Conservation (phyloP, 2,329 filamentous ascomycete genomes). For the Verticillium longisporum region DNA sequence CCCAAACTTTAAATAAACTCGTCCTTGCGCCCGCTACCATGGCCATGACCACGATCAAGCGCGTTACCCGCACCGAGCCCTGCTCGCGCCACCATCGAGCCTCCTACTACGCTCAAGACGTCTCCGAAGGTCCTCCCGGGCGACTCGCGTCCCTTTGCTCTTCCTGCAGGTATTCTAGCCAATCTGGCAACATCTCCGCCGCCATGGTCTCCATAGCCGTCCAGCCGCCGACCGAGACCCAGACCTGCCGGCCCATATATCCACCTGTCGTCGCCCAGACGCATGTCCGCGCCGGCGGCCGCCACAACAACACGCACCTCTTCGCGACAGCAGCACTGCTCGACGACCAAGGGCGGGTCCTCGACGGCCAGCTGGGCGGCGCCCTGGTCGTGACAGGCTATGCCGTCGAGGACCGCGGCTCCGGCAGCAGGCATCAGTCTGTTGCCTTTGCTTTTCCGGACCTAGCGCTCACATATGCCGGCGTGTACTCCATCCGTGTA, state of each 20-base stretch:
- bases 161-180: neutral
- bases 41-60: neutral
- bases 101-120: neutral
- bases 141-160: neutral
- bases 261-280: conserved; percentile 17
- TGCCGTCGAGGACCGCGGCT: conserved; percentile 3
- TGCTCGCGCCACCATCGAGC: neutral
- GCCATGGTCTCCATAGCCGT: neutral
- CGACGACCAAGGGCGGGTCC: conserved; percentile 8
- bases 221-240: neutral
- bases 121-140: neutral
- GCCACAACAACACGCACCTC: conserved; percentile 10
- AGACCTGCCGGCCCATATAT: conserved; percentile 8
- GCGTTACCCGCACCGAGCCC: neutral
- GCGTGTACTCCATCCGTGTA: conserved; percentile 18
- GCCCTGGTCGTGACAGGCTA: conserved; percentile 12
- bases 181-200: neutral
- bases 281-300: neutral
- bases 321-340: conserved; percentile 20
- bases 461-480: conserved; percentile 14
- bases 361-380: conserved; percentile 14
- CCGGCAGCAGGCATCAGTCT: conserved; percentile 2
- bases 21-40: neutral
- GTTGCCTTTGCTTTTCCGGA: conserved; percentile 18
- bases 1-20: neutral